Evolutionary conservation across 129 eudicot species (phyloP).

Genomic region (Flaveria sonorensis): DNA sequence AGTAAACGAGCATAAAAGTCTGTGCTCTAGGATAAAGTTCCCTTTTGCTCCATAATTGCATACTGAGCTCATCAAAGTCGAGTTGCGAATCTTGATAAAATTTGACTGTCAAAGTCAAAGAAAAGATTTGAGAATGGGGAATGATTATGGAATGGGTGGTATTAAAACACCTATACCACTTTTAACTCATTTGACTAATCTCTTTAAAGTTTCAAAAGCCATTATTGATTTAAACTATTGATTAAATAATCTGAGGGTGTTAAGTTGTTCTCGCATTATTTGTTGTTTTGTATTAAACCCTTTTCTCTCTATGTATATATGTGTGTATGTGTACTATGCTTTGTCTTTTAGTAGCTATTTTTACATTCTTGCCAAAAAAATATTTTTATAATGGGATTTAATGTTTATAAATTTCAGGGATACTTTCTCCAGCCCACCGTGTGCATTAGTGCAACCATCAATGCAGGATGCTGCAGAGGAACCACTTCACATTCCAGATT

Average conservation of each 20-base stretch:
- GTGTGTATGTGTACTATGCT: constrained; percentile 5
- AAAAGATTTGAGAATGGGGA: not conserved
- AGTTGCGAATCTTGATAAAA: not conserved
- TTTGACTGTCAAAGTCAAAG: not conserved
- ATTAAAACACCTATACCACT: not conserved
- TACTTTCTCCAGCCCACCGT: constrained; percentile 91
- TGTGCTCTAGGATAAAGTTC: not conserved
- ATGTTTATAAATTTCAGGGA: constrained; percentile 62
- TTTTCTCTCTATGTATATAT: not conserved
- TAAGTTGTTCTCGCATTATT: not conserved
- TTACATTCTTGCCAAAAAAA: constrained; percentile 6
- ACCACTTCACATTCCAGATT: constrained; percentile 64
- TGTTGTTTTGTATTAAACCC: not conserved
- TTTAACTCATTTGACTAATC: not conserved
- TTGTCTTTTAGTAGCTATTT: constrained; percentile 9
- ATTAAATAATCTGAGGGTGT: not conserved
- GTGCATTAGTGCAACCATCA: constrained; percentile 86
- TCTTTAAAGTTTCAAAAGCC: not conserved
- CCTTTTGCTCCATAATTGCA: not conserved
- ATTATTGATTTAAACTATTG: constrained; percentile 1
- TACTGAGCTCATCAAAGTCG: not conserved
- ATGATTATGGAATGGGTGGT: not conserved
- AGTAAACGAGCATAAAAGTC: not conserved
- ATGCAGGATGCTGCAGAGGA: constrained; percentile 56
- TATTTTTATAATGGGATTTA: constrained; percentile 24